phyloP scores from a whole-genome alignment of 1,284 basidiomycete species.

The Malassezia restricta region DNA sequence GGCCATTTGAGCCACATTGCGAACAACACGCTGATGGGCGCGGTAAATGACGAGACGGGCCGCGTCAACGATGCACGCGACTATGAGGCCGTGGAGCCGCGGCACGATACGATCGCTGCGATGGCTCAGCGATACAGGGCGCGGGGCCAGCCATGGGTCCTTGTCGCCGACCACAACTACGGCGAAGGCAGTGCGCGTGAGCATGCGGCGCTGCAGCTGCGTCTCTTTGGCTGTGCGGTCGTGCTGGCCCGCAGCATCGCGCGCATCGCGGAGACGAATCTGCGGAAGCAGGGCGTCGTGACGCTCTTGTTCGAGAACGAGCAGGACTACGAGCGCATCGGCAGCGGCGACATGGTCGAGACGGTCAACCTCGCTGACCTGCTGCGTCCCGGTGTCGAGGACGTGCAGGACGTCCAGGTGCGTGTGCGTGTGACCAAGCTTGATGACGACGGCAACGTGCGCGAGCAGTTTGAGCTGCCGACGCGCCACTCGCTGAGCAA shows the following conservation, averaged over 20 bases:
- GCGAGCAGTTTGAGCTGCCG: conserved; percentile 33
- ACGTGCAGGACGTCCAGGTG: conserved; percentile 34
- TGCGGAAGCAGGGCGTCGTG: conserved; percentile 45
- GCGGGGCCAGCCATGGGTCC: conserved; percentile 59
- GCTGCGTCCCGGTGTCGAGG: conserved; percentile 28
- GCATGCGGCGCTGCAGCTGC: conserved; percentile 90
- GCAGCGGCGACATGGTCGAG: conserved; percentile 36
- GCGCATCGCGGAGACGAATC: conserved; percentile 60
- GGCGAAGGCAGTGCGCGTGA: conserved; percentile 97
- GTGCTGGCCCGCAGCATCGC: conserved; percentile 50
- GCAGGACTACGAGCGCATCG: conserved; percentile 36
- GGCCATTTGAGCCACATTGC: conserved; percentile 89
- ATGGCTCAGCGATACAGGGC: conserved; percentile 36
- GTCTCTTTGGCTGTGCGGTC: conserved; percentile 64
- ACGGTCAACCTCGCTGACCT: conserved; percentile 39
- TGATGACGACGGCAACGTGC: conserved; percentile 25
- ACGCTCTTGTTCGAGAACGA: conserved; percentile 44
- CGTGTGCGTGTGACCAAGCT: conserved; percentile 35
- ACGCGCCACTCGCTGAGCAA: conserved; percentile 37
- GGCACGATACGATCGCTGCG: conserved; percentile 39
- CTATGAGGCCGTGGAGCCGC: conserved; percentile 16
- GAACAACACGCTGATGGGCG: conserved; percentile 63
- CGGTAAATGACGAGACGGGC: conserved; percentile 47
- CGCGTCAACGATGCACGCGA: conserved; percentile 48
- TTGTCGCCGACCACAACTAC: conserved; percentile 75